Evolutionary conservation across 2,329 filamentous ascomycete species (phyloP).

Genomic region (Alternaria sp.): DNA sequence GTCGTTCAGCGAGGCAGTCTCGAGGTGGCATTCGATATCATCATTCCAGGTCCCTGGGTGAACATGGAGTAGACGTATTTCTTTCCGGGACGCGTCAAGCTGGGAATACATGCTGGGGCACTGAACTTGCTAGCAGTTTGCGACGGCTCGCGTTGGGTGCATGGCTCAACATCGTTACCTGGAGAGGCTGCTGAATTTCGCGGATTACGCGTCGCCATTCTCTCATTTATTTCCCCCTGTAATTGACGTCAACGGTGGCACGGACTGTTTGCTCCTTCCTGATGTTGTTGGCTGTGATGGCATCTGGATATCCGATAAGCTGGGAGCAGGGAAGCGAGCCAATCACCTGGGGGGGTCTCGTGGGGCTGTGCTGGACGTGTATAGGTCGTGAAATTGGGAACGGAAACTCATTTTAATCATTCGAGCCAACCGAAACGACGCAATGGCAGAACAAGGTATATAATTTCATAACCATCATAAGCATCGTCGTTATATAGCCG

Average conservation of each 20-base stretch:
- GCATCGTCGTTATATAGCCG: conserved; percentile 16
- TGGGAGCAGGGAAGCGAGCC: background rate
- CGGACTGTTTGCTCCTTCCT: background rate
- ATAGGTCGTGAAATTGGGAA: background rate
- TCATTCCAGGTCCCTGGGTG: background rate
- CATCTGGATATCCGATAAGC: background rate
- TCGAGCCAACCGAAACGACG: background rate
- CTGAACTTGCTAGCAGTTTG: background rate
- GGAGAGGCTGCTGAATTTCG: background rate
- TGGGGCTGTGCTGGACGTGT: background rate
- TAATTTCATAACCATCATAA: conserved; percentile 20
- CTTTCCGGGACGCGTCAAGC: background rate
- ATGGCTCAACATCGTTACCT: background rate
- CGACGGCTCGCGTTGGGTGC: background rate
- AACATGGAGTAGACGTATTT: conserved; percentile 8
- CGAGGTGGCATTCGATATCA: background rate
- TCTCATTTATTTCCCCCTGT: background rate
- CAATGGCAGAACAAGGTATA: background rate
- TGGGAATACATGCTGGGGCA: background rate
- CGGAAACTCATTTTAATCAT: background rate
- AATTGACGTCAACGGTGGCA: background rate
- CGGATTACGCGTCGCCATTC: background rate
- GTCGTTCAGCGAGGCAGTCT: conserved; percentile 1
- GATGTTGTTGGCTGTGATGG: background rate
- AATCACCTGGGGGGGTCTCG: background rate